A percentile compares a stretch with the other conserved stretches of the same genome.
These are phyloP conservation scores for Stenogyne calaminthoides DNA, from an alignment of 305 asterid genomes.

Conservation along the genomic window DNA sequence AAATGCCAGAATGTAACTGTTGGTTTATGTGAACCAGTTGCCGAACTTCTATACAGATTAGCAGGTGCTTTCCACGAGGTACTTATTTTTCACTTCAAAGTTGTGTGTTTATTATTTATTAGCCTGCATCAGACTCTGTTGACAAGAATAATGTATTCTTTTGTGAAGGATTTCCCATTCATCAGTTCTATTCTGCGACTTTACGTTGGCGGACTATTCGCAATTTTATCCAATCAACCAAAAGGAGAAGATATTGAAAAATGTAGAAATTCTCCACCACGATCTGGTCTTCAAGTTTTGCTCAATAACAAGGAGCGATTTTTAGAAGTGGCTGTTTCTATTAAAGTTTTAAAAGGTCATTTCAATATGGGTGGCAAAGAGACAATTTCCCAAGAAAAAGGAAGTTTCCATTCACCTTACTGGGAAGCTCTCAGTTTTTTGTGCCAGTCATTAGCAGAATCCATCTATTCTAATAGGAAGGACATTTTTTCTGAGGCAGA, in stretches of 20 bases:
- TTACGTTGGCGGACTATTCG: constrained; percentile 63
- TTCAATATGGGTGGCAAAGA: constrained; percentile 39
- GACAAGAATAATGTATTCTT: constrained; percentile 34
- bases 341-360: constrained; percentile 45
- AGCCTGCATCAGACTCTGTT: constrained; percentile 29
- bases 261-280: constrained; percentile 33
- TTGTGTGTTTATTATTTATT: constrained; percentile 30
- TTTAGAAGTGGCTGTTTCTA: constrained; percentile 49
- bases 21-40: constrained; percentile 52
- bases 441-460: constrained; percentile 79
- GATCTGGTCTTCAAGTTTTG: constrained; percentile 40
- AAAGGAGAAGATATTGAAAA: constrained; percentile 35
- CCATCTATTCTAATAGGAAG: constrained; percentile 51
- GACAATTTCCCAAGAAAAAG: constrained; percentile 37
- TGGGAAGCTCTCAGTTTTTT: constrained; percentile 77
- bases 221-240: constrained; percentile 42
- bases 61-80: constrained; percentile 62
- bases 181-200: constrained; percentile 61
- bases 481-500: constrained; percentile 57
- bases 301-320: constrained; percentile 47
- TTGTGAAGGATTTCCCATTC: constrained; percentile 56
- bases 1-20: constrained; percentile 54
- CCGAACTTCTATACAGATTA: constrained; percentile 48
- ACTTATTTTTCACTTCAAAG: constrained; percentile 30
- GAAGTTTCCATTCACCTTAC: constrained; percentile 40